Evolutionary conservation across 495 filamentous ascomycete genomes (phyloP).

Genomic region (Astrothelium subdiscretum): DNA sequence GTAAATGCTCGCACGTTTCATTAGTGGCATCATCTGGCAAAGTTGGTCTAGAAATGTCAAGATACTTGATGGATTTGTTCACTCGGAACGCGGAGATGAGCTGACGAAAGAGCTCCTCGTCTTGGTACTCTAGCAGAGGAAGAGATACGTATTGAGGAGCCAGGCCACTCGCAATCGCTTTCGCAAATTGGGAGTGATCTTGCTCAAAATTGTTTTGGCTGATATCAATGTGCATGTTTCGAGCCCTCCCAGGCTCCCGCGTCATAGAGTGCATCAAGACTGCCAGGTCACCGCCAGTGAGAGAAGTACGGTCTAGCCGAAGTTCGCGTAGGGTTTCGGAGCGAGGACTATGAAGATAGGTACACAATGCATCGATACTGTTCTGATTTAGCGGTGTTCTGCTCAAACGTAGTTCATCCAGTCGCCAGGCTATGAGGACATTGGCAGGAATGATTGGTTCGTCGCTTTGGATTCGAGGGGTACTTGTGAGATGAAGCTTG

Average conservation of each 20-base stretch:
- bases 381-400: constrained; percentile 47
- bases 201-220: constrained; percentile 73
- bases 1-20: constrained; percentile 62
- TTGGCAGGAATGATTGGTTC: constrained; percentile 57
- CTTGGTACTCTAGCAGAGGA: constrained; percentile 74
- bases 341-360: constrained; percentile 30
- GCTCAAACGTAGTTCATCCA: constrained; percentile 64
- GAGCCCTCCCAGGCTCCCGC: constrained; percentile 35
- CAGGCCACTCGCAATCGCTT: constrained; percentile 49
- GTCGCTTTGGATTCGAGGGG: constrained; percentile 47
- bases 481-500: constrained; percentile 59
- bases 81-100: constrained; percentile 58
- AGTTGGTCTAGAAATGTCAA: constrained; percentile 85
- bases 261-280: constrained; percentile 67
- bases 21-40: constrained; percentile 66
- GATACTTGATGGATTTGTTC: constrained; percentile 60
- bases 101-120: constrained; percentile 62
- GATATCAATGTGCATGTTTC: constrained; percentile 65
- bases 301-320: constrained; percentile 63
- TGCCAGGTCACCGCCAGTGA: constrained; percentile 68
- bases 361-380: constrained; percentile 26
- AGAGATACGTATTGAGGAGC: constrained; percentile 67
- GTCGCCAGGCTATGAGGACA: constrained; percentile 57
- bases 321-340: constrained; percentile 58
- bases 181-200: constrained; percentile 56